These are phyloP conservation scores for Coelastrella sp. DNA, from an alignment of 139 green algal genomes.

Conservation along the genomic window DNA sequence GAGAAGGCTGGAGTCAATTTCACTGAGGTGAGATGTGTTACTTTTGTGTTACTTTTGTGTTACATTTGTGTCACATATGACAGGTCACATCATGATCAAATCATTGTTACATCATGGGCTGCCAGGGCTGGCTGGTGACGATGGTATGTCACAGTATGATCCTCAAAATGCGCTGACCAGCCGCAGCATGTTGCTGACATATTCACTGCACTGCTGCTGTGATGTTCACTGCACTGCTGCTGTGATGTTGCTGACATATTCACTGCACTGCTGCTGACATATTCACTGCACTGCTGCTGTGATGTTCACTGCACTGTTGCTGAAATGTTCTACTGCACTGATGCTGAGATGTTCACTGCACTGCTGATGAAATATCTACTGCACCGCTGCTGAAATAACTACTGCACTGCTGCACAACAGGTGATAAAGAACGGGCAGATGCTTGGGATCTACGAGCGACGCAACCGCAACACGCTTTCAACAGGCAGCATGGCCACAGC, in stretches of 20 bases:
- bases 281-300: no score
- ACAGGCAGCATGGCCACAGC: conserved; percentile 66
- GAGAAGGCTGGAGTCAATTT: conserved; percentile 64
- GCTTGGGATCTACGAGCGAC: conserved; percentile 86
- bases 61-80: not conserved
- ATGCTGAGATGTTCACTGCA: not conserved
- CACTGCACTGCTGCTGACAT: not conserved
- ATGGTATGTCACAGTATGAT: no score
- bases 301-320: not conserved
- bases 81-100: not conserved
- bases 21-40: conserved; percentile 44
- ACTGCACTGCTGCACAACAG: conserved; percentile 27
- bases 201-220: no score
- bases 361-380: not conserved
- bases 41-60: not conserved
- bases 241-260: not conserved
- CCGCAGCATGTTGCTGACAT: no score
- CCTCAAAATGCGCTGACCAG: no score
- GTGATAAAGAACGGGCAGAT: conserved; percentile 99
- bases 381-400: no score
- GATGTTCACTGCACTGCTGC: no score
- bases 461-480: conserved; percentile 77
- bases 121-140: not conserved
- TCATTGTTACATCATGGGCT: not conserved
- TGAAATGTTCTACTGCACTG: not conserved